phyloP scores from a whole-genome alignment of 2,329 filamentous ascomycete species.

The Clonostachys solani region DNA sequence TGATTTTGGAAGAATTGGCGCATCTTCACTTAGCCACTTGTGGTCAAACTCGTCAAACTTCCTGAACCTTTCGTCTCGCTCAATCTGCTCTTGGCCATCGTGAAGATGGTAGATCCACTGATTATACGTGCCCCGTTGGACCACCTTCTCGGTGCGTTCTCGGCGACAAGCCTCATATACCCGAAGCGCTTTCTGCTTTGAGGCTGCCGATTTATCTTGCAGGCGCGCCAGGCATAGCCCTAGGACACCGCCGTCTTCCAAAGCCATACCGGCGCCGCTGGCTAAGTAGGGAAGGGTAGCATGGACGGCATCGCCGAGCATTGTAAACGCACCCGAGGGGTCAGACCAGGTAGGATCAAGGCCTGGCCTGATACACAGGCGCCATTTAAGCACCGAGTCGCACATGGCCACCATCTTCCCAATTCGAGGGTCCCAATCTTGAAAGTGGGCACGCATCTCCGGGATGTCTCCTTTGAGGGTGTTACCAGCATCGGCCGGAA shows the following conservation, averaged over 20 bases:
- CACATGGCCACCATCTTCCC: conserved; percentile 53
- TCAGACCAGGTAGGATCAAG: conserved; percentile 51
- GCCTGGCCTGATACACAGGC: conserved; percentile 50
- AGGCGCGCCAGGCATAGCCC: conserved; percentile 48
- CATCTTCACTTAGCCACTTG: conserved; percentile 16
- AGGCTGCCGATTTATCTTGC: conserved; percentile 26
- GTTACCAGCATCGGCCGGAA: conserved; percentile 13
- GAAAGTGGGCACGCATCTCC: conserved; percentile 41
- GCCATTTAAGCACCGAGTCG: conserved; percentile 56
- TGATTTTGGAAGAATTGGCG: conserved; percentile 10
- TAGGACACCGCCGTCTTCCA: conserved; percentile 56
- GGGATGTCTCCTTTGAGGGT: conserved; percentile 42
- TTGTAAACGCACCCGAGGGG: conserved; percentile 47
- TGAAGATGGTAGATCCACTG: conserved; percentile 59
- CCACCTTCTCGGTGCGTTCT: conserved; percentile 54
- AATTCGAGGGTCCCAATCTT: conserved; percentile 53
- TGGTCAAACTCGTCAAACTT: conserved; percentile 20
- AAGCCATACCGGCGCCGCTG: conserved; percentile 50
- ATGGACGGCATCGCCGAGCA: conserved; percentile 61
- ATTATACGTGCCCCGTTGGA: conserved; percentile 54
- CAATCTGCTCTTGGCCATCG: conserved; percentile 51
- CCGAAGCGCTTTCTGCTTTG: conserved; percentile 24
- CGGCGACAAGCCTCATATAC: conserved; percentile 56
- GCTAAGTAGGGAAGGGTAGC: conserved; percentile 61
- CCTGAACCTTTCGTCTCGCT: conserved; percentile 37